phyloP scores from a whole-genome alignment of 2,329 filamentous ascomycete species.

The Byssochlamys sp. region DNA sequence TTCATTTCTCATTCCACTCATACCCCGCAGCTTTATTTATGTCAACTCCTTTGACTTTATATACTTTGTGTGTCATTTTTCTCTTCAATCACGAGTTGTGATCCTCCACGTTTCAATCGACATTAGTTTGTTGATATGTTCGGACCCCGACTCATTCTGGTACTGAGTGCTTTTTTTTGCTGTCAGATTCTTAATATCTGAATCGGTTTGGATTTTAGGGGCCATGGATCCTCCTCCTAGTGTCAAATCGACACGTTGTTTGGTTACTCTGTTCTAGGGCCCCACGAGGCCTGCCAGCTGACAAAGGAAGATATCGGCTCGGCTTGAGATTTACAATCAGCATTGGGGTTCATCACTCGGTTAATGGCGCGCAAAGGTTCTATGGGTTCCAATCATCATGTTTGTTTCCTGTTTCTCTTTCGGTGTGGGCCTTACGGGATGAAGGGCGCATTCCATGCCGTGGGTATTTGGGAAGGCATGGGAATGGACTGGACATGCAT shows the following conservation, averaged over 20 bases:
- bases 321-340: background rate
- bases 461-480: background rate
- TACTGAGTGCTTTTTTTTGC: background rate
- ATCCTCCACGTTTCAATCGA: background rate
- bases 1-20: background rate
- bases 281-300: background rate
- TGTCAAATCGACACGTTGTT: background rate
- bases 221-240: constrained; percentile 2
- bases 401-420: background rate
- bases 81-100: background rate
- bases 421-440: background rate
- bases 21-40: background rate
- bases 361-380: background rate
- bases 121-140: background rate
- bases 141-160: background rate
- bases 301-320: background rate
- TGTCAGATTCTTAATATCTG: background rate
- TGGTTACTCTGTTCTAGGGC: background rate
- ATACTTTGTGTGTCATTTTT: background rate
- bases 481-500: background rate
- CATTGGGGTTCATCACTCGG: background rate
- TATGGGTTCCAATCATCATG: background rate
- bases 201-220: constrained; percentile 1
- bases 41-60: background rate
- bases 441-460: background rate